These are phyloP conservation scores for Phytopythium boreale DNA, from an alignment of 352 stramenopile species.

Conservation along the genomic window DNA sequence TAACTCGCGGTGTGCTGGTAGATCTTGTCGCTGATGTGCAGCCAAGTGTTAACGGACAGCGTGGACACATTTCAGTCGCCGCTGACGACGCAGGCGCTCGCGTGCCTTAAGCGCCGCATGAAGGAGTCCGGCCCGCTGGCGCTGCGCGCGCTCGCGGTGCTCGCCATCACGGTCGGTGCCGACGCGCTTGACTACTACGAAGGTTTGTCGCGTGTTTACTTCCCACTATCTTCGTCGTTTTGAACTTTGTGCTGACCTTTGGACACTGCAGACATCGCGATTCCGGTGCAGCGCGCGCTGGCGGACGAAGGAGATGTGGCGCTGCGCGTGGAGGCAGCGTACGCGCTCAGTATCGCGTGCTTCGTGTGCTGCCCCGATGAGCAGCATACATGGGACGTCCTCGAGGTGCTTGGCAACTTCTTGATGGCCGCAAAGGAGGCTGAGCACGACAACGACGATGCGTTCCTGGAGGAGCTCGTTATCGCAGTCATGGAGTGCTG, in stretches of 20 bases:
- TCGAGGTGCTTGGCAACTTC: conserved; percentile 47
- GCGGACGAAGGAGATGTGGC: conserved; percentile 36
- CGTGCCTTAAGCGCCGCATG: conserved; percentile 54
- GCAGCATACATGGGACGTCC: conserved; percentile 53
- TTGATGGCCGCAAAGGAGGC: conserved; percentile 43
- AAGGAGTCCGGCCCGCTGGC: conserved; percentile 51
- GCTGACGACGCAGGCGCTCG: conserved; percentile 36
- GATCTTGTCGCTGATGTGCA: conserved; percentile 42
- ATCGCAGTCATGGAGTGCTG: conserved; percentile 65
- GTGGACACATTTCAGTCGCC: conserved; percentile 34
- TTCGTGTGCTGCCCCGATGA: conserved; percentile 60
- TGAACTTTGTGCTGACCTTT: not conserved
- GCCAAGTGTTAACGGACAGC: conserved; percentile 36
- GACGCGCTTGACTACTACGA: conserved; percentile 56
- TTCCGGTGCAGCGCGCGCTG: conserved; percentile 41
- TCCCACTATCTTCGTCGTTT: not conserved
- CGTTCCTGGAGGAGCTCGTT: conserved; percentile 39
- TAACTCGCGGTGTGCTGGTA: conserved; percentile 2
- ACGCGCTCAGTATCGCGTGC: conserved; percentile 52
- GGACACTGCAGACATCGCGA: conserved; percentile 20
- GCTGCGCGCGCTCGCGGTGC: conserved; percentile 39
- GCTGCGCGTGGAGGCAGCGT: conserved; percentile 47
- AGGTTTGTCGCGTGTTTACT: conserved; percentile 5
- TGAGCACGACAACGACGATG: conserved; percentile 45
- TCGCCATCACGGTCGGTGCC: conserved; percentile 51